phyloP scores from a whole-genome alignment of 495 filamentous ascomycete genomes.

The Hypoxylon cercidicola region DNA sequence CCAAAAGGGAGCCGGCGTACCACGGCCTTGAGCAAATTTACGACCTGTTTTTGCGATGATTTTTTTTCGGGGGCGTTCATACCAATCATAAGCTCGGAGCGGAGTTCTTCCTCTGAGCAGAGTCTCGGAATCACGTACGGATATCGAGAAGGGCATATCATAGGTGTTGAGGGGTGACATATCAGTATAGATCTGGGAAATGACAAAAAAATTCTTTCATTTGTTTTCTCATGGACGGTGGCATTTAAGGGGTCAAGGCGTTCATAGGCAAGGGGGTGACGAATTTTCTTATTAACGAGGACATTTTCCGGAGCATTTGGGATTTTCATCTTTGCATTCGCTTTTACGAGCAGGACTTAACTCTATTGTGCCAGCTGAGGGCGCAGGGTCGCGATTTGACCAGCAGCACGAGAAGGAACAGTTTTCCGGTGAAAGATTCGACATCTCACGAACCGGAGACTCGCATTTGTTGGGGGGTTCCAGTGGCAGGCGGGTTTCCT shows the following conservation, averaged over 20 bases:
- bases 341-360: conserved; percentile 40
- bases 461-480: conserved; percentile 23
- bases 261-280: conserved; percentile 27
- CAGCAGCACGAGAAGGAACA: conserved; percentile 42
- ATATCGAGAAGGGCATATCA: conserved; percentile 40
- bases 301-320: conserved; percentile 35
- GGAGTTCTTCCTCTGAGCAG: conserved; percentile 17
- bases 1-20: conserved; percentile 38
- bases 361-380: conserved; percentile 34
- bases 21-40: conserved; percentile 35
- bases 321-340: conserved; percentile 39
- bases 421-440: conserved; percentile 23
- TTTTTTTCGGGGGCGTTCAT: conserved; percentile 33
- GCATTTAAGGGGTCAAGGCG: conserved; percentile 31
- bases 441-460: conserved; percentile 14
- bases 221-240: conserved; percentile 29
- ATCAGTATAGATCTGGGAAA: conserved; percentile 47
- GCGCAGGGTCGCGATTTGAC: conserved; percentile 40
- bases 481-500: conserved; percentile 32
- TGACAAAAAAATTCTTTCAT: conserved; percentile 44
- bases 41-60: conserved; percentile 25
- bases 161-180: conserved; percentile 45
- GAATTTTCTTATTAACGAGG: conserved; percentile 38
- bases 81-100: conserved; percentile 16
- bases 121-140: conserved; percentile 20